These are phyloP conservation scores for Phylloporus sp. DNA, from an alignment of 768 basidiomycete genomes.

Conservation along the genomic window DNA sequence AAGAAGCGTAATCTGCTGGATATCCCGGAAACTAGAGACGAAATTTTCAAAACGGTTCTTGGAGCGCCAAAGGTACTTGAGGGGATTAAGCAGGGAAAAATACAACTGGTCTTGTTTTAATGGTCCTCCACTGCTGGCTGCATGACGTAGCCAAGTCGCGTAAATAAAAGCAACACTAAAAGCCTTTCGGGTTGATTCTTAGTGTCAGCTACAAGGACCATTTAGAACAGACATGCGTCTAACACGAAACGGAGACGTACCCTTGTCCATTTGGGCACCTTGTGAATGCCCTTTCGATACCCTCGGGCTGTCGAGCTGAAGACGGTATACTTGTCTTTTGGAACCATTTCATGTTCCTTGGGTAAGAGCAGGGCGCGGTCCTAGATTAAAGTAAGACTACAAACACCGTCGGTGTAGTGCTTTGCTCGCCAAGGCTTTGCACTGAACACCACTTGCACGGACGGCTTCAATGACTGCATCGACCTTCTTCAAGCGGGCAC, in stretches of 20 bases:
- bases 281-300: slow-evolving; percentile 94
- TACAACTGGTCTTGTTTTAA: slow-evolving; percentile 79
- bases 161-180: slow-evolving; percentile 48
- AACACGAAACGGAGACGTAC: slow-evolving; percentile 41
- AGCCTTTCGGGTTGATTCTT: slow-evolving; percentile 87
- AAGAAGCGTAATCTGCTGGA: slow-evolving; percentile 77
- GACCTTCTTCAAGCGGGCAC: slow-evolving; percentile 85
- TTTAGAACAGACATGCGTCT: slow-evolving; percentile 3
- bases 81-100: slow-evolving; percentile 66
- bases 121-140: neutral
- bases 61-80: slow-evolving; percentile 57
- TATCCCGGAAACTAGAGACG: slow-evolving; percentile 80
- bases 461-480: slow-evolving; percentile 92
- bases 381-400: slow-evolving; percentile 36
- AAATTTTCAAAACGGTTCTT: slow-evolving; percentile 72
- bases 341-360: slow-evolving; percentile 88
- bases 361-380: slow-evolving; percentile 75
- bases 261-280: slow-evolving; percentile 96
- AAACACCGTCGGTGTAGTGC: neutral
- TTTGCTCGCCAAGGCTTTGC: slow-evolving; percentile 64
- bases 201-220: slow-evolving; percentile 61
- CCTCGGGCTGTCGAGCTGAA: slow-evolving; percentile 67
- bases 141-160: neutral
- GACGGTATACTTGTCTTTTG: slow-evolving; percentile 93
- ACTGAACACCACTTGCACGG: slow-evolving; percentile 74